Evolutionary conservation across 2,329 filamentous ascomycete genomes (phyloP).

Genomic region (Daldinia sp.): DNA sequence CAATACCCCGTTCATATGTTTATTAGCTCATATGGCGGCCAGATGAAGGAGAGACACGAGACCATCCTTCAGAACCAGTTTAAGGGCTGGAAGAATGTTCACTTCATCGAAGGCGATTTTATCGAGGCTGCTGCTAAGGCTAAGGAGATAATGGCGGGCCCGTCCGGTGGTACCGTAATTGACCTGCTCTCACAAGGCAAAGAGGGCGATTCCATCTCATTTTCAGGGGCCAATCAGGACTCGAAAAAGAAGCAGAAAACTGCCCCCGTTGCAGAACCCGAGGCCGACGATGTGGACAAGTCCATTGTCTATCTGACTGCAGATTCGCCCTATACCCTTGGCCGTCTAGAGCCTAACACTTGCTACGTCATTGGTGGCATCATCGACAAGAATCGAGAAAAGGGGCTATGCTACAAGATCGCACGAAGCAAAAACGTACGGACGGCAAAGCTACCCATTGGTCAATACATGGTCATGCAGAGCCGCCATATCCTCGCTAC

Average conservation of each 20-base stretch:
- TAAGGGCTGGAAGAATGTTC: slow-evolving; percentile 81
- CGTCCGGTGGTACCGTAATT: slow-evolving; percentile 67
- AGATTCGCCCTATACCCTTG: slow-evolving; percentile 88
- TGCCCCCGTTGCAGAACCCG: slow-evolving; percentile 44
- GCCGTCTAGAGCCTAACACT: slow-evolving; percentile 85
- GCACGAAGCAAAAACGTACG: slow-evolving; percentile 81
- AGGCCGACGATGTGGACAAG: slow-evolving; percentile 53
- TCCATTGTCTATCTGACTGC: slow-evolving; percentile 87
- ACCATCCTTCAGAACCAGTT: slow-evolving; percentile 78
- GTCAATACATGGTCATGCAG: slow-evolving; percentile 93
- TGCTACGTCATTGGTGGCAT: slow-evolving; percentile 94
- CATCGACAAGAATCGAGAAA: slow-evolving; percentile 96
- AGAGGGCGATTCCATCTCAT: slow-evolving; percentile 50
- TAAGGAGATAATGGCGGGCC: slow-evolving; percentile 73
- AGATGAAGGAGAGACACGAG: slow-evolving; percentile 83
- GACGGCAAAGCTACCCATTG: slow-evolving; percentile 92
- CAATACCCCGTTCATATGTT: slow-evolving; percentile 77
- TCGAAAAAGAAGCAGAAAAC: slow-evolving; percentile 52
- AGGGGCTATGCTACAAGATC: slow-evolving; percentile 89
- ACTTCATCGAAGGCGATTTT: slow-evolving; percentile 81
- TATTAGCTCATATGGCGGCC: slow-evolving; percentile 82
- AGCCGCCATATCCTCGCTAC: slow-evolving; percentile 88
- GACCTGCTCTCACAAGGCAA: slow-evolving; percentile 65
- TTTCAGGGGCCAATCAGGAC: slow-evolving; percentile 49
- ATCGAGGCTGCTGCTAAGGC: slow-evolving; percentile 74